Percentiles rank a stretch among this genome's conserved stretches.
Evolutionary conservation across 78 protist genomes (phyloP).

Genomic region (Guillardia theta): DNA sequence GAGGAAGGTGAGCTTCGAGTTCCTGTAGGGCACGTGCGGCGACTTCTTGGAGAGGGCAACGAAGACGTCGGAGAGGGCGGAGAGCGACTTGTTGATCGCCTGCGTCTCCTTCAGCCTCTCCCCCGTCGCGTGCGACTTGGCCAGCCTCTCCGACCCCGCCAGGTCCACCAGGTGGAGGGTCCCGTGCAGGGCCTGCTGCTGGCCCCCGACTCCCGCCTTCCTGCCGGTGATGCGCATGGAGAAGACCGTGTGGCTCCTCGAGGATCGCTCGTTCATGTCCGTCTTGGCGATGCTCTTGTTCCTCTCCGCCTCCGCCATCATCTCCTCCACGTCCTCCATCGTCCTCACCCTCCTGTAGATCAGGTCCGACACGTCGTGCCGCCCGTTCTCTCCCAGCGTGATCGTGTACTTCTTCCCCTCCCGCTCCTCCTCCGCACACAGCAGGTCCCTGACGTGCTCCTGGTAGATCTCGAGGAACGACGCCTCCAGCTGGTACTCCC

Average conservation of each 20-base stretch:
- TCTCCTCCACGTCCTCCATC: neutral
- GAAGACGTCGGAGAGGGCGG: constrained; percentile 43
- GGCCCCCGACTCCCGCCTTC: neutral
- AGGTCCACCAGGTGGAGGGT: constrained; percentile 43
- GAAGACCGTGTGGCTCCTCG: constrained; percentile 36
- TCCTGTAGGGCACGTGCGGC: constrained; percentile 58
- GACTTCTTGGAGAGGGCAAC: neutral
- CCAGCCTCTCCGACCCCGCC: constrained; percentile 48
- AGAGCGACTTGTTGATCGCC: constrained; percentile 48
- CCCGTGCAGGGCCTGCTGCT: neutral
- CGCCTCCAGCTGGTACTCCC: neutral
- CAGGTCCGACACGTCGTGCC: neutral
- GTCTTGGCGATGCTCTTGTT: constrained; percentile 7
- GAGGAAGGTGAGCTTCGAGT: constrained; percentile 50
- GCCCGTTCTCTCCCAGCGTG: constrained; percentile 11
- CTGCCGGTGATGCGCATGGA: constrained; percentile 31
- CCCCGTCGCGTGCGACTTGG: constrained; percentile 18
- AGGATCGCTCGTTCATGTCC: constrained; percentile 46
- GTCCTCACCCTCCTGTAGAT: neutral
- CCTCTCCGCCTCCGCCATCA: neutral
- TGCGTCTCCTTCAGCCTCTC: constrained; percentile 26
- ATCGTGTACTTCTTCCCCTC: neutral
- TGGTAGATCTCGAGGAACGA: constrained; percentile 49
- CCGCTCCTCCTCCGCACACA: neutral
- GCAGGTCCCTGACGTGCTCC: constrained; percentile 43